These are phyloP conservation scores for Avena insularis DNA, from an alignment of 176 grass and related monocot genomes.

Conservation along the genomic window DNA sequence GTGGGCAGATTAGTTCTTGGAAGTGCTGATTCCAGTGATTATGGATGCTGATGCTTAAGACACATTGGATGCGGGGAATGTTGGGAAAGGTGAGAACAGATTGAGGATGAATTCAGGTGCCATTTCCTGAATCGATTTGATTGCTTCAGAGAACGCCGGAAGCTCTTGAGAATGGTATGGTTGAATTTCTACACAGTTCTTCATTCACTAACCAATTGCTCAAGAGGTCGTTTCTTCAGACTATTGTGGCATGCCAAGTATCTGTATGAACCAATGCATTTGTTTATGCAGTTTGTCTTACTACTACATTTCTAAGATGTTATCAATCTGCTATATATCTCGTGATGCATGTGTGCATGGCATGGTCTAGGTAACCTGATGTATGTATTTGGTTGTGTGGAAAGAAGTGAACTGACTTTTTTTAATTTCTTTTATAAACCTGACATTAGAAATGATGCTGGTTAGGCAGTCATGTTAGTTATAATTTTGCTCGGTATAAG, in stretches of 20 bases:
- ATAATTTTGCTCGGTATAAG: not conserved
- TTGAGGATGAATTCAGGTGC: slow-evolving; percentile 25
- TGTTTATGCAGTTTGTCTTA: not conserved
- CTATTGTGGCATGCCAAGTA: not conserved
- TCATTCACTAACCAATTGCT: not conserved
- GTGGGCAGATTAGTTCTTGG: slow-evolving; percentile 4
- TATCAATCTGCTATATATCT: not conserved
- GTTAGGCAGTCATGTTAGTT: not conserved
- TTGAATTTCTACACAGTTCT: not conserved
- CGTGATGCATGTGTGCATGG: not conserved
- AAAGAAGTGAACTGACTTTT: not conserved
- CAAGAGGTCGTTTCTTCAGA: not conserved
- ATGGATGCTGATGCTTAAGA: not conserved
- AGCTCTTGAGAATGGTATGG: slow-evolving; percentile 74
- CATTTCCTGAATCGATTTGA: slow-evolving; percentile 44
- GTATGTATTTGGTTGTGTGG: not conserved
- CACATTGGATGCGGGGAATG: slow-evolving; percentile 21
- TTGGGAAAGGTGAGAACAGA: slow-evolving; percentile 30
- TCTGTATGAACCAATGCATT: not conserved
- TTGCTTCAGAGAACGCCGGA: slow-evolving; percentile 62
- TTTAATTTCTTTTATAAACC: too few species aligned
- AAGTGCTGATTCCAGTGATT: slow-evolving; percentile 42
- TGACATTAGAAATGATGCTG: not conserved
- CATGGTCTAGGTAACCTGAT: not conserved
- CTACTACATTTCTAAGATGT: not conserved